Percentiles rank a stretch among this genome's conserved stretches.
These are phyloP conservation scores for Saccharomycopsis selenospora DNA, from an alignment of 805 yeast species.

Conservation along the genomic window DNA sequence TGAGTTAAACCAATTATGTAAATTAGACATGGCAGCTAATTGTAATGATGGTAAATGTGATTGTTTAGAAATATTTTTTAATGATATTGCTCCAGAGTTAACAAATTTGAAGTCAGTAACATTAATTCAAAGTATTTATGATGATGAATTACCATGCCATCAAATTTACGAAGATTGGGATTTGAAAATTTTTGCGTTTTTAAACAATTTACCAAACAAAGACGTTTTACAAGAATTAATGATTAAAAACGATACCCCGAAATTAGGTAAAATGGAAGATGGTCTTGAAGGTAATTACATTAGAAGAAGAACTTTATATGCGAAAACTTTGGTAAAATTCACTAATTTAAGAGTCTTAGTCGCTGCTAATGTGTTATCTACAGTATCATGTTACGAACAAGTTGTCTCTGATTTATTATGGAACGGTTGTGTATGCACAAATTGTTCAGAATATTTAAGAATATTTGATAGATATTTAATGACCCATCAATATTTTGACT, in stretches of 20 bases:
- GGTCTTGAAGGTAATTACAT: constrained; percentile 70
- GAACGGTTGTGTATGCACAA: constrained; percentile 68
- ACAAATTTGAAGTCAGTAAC: constrained; percentile 25
- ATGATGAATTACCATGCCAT: constrained; percentile 33
- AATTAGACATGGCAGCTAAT: constrained; percentile 47
- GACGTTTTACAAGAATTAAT: constrained; percentile 30
- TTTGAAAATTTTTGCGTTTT: constrained; percentile 37
- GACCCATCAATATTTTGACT: constrained; percentile 54
- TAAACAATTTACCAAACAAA: constrained; percentile 31
- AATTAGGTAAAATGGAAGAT: constrained; percentile 49
- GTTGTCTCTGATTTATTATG: constrained; percentile 62
- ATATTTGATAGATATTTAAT: constrained; percentile 53
- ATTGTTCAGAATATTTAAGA: constrained; percentile 43
- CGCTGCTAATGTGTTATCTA: constrained; percentile 53
- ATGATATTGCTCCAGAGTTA: constrained; percentile 31
- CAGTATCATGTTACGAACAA: constrained; percentile 62
- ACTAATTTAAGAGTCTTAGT: constrained; percentile 37
- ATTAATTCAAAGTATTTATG: constrained; percentile 27
- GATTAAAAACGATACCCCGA: constrained; percentile 53
- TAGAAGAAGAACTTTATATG: constrained; percentile 49
- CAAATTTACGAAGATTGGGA: constrained; percentile 52
- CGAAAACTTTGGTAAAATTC: constrained; percentile 40
- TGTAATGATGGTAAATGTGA: constrained; percentile 42
- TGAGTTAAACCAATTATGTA: constrained; percentile 28
- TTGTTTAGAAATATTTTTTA: constrained; percentile 39